phyloP scores from a whole-genome alignment of 1,139 yeast species.

The Taiozyma sp. region DNA sequence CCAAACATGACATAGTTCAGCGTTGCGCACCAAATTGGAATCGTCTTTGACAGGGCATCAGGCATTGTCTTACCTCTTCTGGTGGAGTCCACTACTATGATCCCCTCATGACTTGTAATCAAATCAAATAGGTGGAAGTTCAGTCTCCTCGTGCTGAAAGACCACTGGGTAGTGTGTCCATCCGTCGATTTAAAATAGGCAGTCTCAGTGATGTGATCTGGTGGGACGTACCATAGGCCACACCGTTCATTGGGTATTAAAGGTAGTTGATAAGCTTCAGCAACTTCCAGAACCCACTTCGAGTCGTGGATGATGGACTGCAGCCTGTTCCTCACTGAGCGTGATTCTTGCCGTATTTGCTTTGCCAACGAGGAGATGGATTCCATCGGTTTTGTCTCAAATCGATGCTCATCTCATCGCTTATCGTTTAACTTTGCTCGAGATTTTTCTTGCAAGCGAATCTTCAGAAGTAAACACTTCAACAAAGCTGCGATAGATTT shows the following conservation, averaged over 20 bases:
- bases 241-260: constrained; percentile 76
- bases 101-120: constrained; percentile 38
- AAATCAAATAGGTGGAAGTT: constrained; percentile 63
- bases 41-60: constrained; percentile 78
- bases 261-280: constrained; percentile 33
- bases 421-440: too few relatives aligned
- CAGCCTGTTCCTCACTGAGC: constrained; percentile 55
- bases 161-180: constrained; percentile 82
- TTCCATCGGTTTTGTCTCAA: neutral
- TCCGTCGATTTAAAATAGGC: constrained; percentile 87
- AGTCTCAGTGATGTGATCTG: constrained; percentile 34
- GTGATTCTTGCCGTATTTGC: constrained; percentile 42
- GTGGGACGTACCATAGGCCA: constrained; percentile 78
- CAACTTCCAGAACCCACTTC: constrained; percentile 33
- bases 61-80: constrained; percentile 81
- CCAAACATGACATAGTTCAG: constrained; percentile 48
- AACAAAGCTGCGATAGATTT: neutral
- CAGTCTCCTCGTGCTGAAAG: constrained; percentile 63
- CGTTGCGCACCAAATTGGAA: constrained; percentile 91
- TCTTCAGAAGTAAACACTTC: neutral
- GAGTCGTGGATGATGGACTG: constrained; percentile 66
- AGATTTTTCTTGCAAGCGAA: too few relatives aligned
- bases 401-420: constrained; percentile 1
- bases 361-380: constrained; percentile 22
- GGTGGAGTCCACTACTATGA: constrained; percentile 76